Percentiles rank a stretch among this genome's conserved stretches.
Evolutionary conservation across 192 early-diverging fungal species (phyloP).

Genomic region (Coemansia sp.): DNA sequence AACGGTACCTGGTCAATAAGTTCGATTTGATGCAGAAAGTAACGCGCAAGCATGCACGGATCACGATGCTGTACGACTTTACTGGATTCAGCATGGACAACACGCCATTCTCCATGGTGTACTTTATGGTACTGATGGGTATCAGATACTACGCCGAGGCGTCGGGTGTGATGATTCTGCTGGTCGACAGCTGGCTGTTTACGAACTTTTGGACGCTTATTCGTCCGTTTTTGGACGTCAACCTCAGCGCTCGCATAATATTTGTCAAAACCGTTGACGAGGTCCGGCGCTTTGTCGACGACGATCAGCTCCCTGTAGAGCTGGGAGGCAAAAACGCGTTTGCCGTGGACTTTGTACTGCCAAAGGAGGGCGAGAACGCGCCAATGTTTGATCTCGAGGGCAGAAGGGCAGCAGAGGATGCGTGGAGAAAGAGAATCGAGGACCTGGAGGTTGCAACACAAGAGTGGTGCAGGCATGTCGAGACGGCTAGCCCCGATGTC

Average conservation of each 20-base stretch:
- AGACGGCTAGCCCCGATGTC: background rate
- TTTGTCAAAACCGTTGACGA: constrained; percentile 40
- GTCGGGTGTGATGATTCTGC: constrained; percentile 39
- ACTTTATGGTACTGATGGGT: constrained; percentile 37
- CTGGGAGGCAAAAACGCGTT: constrained; percentile 33
- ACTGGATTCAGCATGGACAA: constrained; percentile 45
- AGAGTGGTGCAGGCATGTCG: constrained; percentile 20
- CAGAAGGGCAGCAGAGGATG: constrained; percentile 25
- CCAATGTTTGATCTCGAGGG: constrained; percentile 31
- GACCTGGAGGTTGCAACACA: constrained; percentile 33
- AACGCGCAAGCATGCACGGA: constrained; percentile 18
- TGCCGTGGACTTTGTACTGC: constrained; percentile 13
- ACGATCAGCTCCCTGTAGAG: constrained; percentile 35
- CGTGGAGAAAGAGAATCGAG: constrained; percentile 26
- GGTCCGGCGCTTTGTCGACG: constrained; percentile 37
- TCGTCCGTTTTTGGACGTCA: constrained; percentile 42
- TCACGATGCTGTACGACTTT: constrained; percentile 41
- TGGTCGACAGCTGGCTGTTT: constrained; percentile 56
- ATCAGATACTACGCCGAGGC: constrained; percentile 36
- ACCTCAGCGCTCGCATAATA: constrained; percentile 43
- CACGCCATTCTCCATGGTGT: constrained; percentile 42
- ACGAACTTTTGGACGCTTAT: constrained; percentile 45
- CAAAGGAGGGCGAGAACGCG: constrained; percentile 32
- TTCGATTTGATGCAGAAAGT: constrained; percentile 34
- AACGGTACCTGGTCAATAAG: constrained; percentile 31